These are phyloP conservation scores for Coix lacrymajobi DNA, from an alignment of 176 grass and related monocot genomes.

Conservation along the genomic window DNA sequence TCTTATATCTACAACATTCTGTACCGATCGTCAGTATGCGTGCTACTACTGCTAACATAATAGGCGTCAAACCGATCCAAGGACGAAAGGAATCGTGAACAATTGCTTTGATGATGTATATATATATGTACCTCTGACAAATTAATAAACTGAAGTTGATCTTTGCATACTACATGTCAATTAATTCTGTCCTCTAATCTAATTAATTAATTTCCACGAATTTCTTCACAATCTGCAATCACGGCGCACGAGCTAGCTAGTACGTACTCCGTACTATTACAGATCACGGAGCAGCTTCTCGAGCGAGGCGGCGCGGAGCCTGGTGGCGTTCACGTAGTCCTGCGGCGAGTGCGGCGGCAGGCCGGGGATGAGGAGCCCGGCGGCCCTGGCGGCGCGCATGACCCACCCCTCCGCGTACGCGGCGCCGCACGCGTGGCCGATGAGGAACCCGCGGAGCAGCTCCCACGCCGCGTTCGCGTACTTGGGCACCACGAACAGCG, in stretches of 20 bases:
- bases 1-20: neutral
- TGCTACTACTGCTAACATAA: neutral
- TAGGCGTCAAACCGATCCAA: neutral
- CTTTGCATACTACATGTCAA: neutral
- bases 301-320: conserved; percentile 37
- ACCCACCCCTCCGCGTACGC: conserved; percentile 68
- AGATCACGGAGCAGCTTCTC: neutral
- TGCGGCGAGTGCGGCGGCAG: conserved; percentile 58
- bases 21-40: neutral
- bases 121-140: neutral
- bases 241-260: neutral
- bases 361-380: conserved; percentile 56
- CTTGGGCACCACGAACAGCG: conserved; percentile 44
- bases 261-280: neutral
- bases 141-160: neutral
- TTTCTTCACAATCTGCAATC: neutral
- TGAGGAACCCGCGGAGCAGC: conserved; percentile 45
- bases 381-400: conserved; percentile 23
- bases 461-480: conserved; percentile 63
- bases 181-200: no score
- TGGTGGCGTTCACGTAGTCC: conserved; percentile 81
- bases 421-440: conserved; percentile 29
- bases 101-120: neutral
- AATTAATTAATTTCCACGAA: neutral
- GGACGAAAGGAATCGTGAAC: neutral